These are phyloP conservation scores for Tolypocladium ovalisporum DNA, from an alignment of 2,329 filamentous ascomycete species.

Conservation along the genomic window DNA sequence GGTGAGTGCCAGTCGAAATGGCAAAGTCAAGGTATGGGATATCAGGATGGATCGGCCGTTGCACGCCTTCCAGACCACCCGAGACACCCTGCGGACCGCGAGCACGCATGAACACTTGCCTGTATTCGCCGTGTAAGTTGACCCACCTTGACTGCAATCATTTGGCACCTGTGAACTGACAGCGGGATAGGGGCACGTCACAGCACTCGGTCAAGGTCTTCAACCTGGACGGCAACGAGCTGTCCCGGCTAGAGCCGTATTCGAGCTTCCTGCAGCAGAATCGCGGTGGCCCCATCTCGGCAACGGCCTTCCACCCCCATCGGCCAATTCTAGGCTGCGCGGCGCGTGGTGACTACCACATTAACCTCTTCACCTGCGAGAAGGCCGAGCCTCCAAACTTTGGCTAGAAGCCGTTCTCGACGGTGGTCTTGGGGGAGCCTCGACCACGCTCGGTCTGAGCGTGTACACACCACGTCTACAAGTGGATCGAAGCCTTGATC, in stretches of 20 bases:
- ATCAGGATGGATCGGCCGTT: conserved; percentile 76
- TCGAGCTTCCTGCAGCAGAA: conserved; percentile 77
- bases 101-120: conserved; percentile 94
- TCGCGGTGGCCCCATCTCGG: conserved; percentile 70
- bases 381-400: conserved; percentile 26
- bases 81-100: conserved; percentile 69
- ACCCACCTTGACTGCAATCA: background rate
- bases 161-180: conserved; percentile 13
- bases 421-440: background rate
- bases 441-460: background rate
- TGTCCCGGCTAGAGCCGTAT: conserved; percentile 82
- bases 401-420: conserved; percentile 12
- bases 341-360: conserved; percentile 75
- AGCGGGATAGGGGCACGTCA: conserved; percentile 61
- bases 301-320: conserved; percentile 92
- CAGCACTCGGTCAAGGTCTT: conserved; percentile 84
- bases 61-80: conserved; percentile 62
- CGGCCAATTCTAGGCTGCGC: conserved; percentile 83
- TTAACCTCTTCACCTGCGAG: conserved; percentile 76
- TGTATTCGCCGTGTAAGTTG: conserved; percentile 80
- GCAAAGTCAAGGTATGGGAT: conserved; percentile 93
- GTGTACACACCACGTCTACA: background rate
- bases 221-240: conserved; percentile 70
- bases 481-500: background rate
- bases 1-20: conserved; percentile 80